Evolutionary conservation across 495 filamentous ascomycete genomes (phyloP).

Genomic region (Neurospora pannonica): DNA sequence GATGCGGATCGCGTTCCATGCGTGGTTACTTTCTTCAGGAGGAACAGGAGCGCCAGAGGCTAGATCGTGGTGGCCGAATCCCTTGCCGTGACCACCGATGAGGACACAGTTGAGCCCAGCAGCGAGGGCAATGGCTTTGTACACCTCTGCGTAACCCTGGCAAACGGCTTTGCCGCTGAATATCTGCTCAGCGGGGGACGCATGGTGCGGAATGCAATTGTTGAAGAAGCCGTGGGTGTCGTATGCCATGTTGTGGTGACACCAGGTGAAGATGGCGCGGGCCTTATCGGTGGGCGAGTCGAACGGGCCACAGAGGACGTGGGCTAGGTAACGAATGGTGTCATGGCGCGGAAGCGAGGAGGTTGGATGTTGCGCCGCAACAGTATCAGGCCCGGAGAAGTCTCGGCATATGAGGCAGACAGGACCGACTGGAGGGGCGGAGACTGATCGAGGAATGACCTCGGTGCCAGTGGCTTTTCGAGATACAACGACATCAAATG

Average conservation of each 20-base stretch:
- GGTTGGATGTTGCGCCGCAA: conserved; percentile 69
- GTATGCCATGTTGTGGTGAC: conserved; percentile 88
- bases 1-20: conserved; percentile 88
- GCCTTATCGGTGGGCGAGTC: conserved; percentile 79
- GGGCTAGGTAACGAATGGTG: conserved; percentile 57
- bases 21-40: conserved; percentile 50
- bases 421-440: conserved; percentile 6
- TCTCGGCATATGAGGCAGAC: conserved; percentile 76
- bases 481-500: conserved; percentile 27
- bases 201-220: conserved; percentile 46
- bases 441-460: conserved; percentile 5
- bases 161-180: conserved; percentile 76
- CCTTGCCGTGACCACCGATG: conserved; percentile 77
- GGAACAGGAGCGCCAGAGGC: conserved; percentile 49
- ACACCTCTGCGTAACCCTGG: conserved; percentile 83
- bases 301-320: conserved; percentile 70
- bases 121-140: conserved; percentile 58
- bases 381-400: conserved; percentile 69
- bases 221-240: conserved; percentile 70
- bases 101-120: conserved; percentile 65
- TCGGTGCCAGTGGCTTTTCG: conserved; percentile 15
- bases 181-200: conserved; percentile 56
- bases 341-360: conserved; percentile 56
- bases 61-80: conserved; percentile 56
- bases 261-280: conserved; percentile 85